Base-by-base conservation (phyloP, 306 rosid genomes). In the Begonia fuchsioides region DNA sequence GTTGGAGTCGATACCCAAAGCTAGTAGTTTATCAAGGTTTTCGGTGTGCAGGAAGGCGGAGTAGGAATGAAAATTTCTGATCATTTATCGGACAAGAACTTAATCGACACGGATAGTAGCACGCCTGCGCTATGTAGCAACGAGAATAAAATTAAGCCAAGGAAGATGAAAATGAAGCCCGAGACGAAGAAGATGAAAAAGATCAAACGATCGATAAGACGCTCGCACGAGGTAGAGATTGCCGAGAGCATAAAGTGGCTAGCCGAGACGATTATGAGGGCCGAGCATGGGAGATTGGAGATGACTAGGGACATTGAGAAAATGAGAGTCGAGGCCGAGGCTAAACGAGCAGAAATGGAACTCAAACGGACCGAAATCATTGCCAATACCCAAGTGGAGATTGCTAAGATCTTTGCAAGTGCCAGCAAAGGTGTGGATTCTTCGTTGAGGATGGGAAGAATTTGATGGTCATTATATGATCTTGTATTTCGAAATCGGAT, bases 311-410 rank as follows among this genome's bases (percentile, higher is more conserved):
- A 90, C 61, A 90, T 90, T 1, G 96, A 90, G 66, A 81, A 56
- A 68, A 90, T 90, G 95, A 66, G 98, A 54, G 83, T 67, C 14
- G 98, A 90, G 60, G 96, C 96, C 3, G 98, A 90, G 68, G 86
- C 94, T 1, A 90, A 85, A 75, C 55, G 94, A 59, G 94, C 82
- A 2, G 98, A 90, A 58, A 76, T 82, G 85, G 98, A 90, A 57
- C 82, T 85, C 8, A 90, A 85, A 64, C 58, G 95, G 47, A 82
- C 96, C 32, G 87, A 90, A 52, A 90, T 90, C 19, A 73, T 90
- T 65, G 98, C 98, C 15, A 85, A 79, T 18, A 90, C 98, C 1
- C 98, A 90, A 63, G 58, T 90, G 44, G 95, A 90, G 80, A 85
- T 90, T 63, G 98, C 96, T 59, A 81, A 72, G 81, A 66, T 90